Base-by-base conservation (phyloP, 257 asterid species). In the Solanum sejunctum region DNA sequence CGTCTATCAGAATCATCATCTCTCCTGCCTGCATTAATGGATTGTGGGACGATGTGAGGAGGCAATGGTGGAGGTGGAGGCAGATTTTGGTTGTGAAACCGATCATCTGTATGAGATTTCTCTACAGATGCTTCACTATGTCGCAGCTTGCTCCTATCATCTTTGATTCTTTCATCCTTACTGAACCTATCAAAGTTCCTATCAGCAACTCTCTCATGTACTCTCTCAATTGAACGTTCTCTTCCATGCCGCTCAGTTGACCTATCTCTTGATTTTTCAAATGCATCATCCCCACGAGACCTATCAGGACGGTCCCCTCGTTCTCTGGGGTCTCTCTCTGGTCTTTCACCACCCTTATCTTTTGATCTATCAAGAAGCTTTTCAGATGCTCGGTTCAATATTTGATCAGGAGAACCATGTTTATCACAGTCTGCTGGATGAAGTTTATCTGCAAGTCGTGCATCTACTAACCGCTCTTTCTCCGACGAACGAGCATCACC, bases 61-160 rank as follows among this genome's bases (percentile, higher is more conserved):
- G 98, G 98, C 86, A 97, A 86, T 77, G 99, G 99, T 18, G 99
- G 99, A 82, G 99, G 99, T 21, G 99, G 99, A 56, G 98, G 99
- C 88, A 97, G 90, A 85, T 91, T 85, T 86, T 93, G 98, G 84
- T 92, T 97, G 83, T 91, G 96, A 85, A 92, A 90, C 86, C 95
- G 93, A 32, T 97, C 99, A 85, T 94, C 99, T 41, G 72, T 47
- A 84, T 91, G 93, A 54, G 97, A 89, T 92, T 93, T 95, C 69
- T 94, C 98, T 80, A 84, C 83, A 43, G 93, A 86, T 15, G 89
- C 86, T 83, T 95, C 99, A 85, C 86, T 78, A 84, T 93, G 87
- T 41, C 98, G 86, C 60, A 83, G 83, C 90, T 94, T 96, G 87
- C 92, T 92, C 88, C 98, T 89, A 49, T 95, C 98, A 70, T 95